Evolutionary conservation across 2,329 filamentous ascomycete species (phyloP).

Genomic region (Fusarium virguliforme): DNA sequence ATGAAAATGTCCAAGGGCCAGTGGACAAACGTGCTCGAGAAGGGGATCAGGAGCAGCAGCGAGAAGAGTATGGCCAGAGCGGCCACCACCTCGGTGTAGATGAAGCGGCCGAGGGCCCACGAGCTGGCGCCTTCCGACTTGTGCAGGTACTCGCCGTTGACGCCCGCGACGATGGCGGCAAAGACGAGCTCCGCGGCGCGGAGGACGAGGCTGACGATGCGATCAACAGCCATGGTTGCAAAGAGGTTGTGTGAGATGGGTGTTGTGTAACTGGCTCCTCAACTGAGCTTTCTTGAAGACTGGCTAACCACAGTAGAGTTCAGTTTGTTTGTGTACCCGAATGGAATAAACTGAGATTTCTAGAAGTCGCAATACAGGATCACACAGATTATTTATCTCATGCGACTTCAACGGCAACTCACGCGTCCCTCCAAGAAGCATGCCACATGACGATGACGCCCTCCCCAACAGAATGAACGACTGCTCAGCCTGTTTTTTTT

Average conservation of each 20-base stretch:
- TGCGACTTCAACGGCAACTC: slow-evolving; percentile 23
- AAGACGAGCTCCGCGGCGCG: slow-evolving; percentile 73
- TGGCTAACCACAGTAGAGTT: not conserved
- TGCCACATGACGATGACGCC: slow-evolving; percentile 48
- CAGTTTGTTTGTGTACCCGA: not conserved
- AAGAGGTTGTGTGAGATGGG: not conserved
- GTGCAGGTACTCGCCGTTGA: slow-evolving; percentile 78
- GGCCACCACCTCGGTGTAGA: slow-evolving; percentile 82
- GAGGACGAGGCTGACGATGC: slow-evolving; percentile 59
- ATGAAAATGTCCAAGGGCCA: slow-evolving; percentile 81
- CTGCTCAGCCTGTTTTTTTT: slow-evolving; percentile 39
- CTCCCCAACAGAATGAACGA: slow-evolving; percentile 33
- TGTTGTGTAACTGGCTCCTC: slow-evolving; percentile 10
- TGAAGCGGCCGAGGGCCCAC: slow-evolving; percentile 75
- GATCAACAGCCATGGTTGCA: slow-evolving; percentile 58
- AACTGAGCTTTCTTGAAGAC: not conserved
- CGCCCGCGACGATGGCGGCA: slow-evolving; percentile 79
- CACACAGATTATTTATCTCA: slow-evolving; percentile 45
- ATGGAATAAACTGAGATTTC: not conserved
- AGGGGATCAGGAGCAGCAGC: slow-evolving; percentile 81
- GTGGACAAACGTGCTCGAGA: slow-evolving; percentile 76
- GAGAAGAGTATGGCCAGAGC: slow-evolving; percentile 78
- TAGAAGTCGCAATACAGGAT: slow-evolving; percentile 16
- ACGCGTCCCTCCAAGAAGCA: slow-evolving; percentile 21
- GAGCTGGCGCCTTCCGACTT: slow-evolving; percentile 61